Evolutionary conservation across 176 grass and related monocot genomes (phyloP), one percentile per base, ranked within the genome.

Genomic region (Hordeum marinum): DNA sequence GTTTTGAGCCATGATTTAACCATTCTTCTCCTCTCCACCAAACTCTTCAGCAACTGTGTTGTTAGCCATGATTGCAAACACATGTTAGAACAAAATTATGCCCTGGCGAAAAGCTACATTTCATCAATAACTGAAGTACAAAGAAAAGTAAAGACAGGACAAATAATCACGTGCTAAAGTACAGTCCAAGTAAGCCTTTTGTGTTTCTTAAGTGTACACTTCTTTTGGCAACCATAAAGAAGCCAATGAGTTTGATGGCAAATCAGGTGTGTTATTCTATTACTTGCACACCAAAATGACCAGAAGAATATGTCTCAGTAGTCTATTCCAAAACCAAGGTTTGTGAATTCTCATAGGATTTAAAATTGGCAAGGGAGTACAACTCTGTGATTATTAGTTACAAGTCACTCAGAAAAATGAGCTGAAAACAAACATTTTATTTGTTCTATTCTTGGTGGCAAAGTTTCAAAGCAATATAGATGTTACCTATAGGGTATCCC

Each of bases 1-100:
- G 94, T 96, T 84, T 96, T 99, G 45, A 95, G 90, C 83, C 89
- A 87, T 2, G 91, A 93, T 83, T 99, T 99, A 35, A 99, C 96
- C 91, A 89, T 90, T 85, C 93, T 94, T 96, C 96, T 96, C 85
- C 91, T 96, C 90, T 90, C 90, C 60, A 99, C 96, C 88, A 99
- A 80, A 77, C 91, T 92, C 78, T 86, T 92, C 77, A 96, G 71
- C 74, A 99, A 86, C 96, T 99, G 82, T 66, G 13, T 78, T 60
- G n/a, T 70, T 29, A 91, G 4, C 24, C 29, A 82, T 41, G 11
- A 63, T 84, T 76, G 73, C 32, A 62, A 77, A 77, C 25, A 67
- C 55, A 63, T 14, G 69, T 74, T 45, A 73, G 34, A 75, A 63
- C 39, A 77, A 69, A 64, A 85, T 60, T 64, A 72, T 64, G 68